Evolutionary conservation across 345 rosid genomes (phyloP).

Genomic region (Bruguiera gymnorhiza): DNA sequence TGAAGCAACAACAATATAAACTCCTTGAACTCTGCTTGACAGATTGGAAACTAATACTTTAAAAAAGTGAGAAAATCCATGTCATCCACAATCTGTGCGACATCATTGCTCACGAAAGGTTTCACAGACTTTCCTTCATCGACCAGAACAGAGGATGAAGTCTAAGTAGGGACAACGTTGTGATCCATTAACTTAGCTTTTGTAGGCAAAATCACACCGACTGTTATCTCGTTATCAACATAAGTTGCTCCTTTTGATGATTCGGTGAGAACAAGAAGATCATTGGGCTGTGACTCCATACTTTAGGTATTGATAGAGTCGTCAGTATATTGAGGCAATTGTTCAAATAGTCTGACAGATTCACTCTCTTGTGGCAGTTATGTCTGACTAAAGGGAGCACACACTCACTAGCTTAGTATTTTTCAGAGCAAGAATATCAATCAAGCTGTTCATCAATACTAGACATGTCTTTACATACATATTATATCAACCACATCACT

Average conservation of each 20-base stretch:
- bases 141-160: slow-evolving; percentile 20
- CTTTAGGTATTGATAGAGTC: no score
- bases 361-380: no score
- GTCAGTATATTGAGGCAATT: no score
- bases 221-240: slow-evolving; percentile 35
- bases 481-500: slow-evolving; percentile 55
- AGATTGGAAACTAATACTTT: no score
- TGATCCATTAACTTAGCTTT: slow-evolving; percentile 8
- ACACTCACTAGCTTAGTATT: slow-evolving; percentile 48
- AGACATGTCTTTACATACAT: slow-evolving; percentile 60
- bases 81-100: slow-evolving; percentile 36
- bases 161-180: no score
- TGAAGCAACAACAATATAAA: no score
- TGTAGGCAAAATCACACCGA: slow-evolving; percentile 40
- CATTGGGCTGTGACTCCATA: no score
- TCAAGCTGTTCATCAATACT: slow-evolving; percentile 29
- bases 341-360: no score
- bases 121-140: slow-evolving; percentile 45
- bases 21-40: no score
- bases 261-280: no score
- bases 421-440: slow-evolving; percentile 30
- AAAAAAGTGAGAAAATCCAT: no score
- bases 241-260: no score
- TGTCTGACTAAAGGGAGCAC: neutral
- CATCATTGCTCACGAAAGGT: slow-evolving; percentile 62